These are phyloP conservation scores for Typha latifolia DNA, from an alignment of 176 grass and related monocot genomes.

Conservation along the genomic window DNA sequence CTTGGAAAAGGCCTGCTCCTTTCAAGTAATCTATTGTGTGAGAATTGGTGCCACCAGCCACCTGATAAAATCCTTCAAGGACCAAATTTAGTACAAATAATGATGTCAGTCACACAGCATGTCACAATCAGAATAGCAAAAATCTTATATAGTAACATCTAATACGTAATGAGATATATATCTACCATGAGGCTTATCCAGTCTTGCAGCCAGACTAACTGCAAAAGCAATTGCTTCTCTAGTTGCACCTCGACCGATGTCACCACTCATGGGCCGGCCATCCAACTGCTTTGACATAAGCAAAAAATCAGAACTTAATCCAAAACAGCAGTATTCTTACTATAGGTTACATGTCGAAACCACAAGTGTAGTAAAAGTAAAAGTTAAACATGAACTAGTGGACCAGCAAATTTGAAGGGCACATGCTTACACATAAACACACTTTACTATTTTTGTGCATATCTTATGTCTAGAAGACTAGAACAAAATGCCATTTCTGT, in stretches of 20 bases:
- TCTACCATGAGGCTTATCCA: conserved; percentile 66
- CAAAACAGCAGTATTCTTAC: neutral
- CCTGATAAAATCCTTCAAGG: conserved; percentile 83
- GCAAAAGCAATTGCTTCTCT: conserved; percentile 78
- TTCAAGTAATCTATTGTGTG: conserved; percentile 69
- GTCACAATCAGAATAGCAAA: neutral
- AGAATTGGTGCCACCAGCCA: conserved; percentile 80
- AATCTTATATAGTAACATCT: neutral
- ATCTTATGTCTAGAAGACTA: neutral
- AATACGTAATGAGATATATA: neutral
- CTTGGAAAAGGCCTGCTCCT: conserved; percentile 57
- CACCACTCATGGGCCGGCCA: conserved; percentile 85
- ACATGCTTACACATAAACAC: too few relatives aligned
- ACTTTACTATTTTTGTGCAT: too few relatives aligned
- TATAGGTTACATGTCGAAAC: too few relatives aligned
- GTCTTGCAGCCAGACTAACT: conserved; percentile 41
- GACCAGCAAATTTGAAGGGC: too few relatives aligned
- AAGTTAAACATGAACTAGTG: too few relatives aligned
- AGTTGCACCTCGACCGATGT: conserved; percentile 84
- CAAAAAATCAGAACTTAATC: conserved; percentile 9
- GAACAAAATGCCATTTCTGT: neutral
- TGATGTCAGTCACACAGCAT: neutral
- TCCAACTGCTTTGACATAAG: conserved; percentile 47
- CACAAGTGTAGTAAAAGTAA: too few relatives aligned
- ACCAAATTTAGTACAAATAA: conserved; percentile 19